These are phyloP conservation scores for Crucihimalaya himalaica DNA, from an alignment of 345 rosid genomes.

Conservation along the genomic window DNA sequence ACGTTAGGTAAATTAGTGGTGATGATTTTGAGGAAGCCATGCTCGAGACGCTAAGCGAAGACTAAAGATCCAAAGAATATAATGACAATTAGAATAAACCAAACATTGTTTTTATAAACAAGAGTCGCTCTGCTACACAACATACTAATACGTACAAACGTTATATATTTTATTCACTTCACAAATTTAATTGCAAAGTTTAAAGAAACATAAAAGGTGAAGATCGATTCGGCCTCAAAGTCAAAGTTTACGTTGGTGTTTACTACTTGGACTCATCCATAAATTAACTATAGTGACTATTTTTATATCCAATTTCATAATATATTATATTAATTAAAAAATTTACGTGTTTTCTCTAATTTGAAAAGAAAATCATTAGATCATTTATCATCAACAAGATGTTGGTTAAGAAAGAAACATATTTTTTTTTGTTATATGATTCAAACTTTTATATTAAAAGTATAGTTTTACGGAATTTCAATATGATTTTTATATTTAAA, in stretches of 20 bases:
- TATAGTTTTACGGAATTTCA: not conserved
- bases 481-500: not conserved
- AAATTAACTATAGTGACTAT: not conserved
- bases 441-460: not conserved
- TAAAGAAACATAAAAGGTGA: not conserved
- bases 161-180: slow-evolving; percentile 16
- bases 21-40: slow-evolving; percentile 41
- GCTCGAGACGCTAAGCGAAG: slow-evolving; percentile 34
- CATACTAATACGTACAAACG: slow-evolving; percentile 37
- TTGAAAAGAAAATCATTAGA: not conserved
- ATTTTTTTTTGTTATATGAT: not conserved
- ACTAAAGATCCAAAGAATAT: slow-evolving; percentile 34
- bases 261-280: slow-evolving; percentile 32
- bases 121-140: slow-evolving; percentile 36
- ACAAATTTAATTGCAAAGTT: slow-evolving; percentile 14
- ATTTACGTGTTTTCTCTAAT: not conserved
- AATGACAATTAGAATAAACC: slow-evolving; percentile 44
- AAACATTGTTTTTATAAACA: slow-evolving; percentile 44
- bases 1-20: slow-evolving; percentile 22
- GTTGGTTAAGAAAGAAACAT: not conserved
- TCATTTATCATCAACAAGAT: not conserved
- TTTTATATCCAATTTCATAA: not conserved
- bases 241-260: slow-evolving; percentile 39
- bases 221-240: slow-evolving; percentile 37
- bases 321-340: not conserved